Evolutionary conservation across 192 early-diverging fungal species (phyloP), one percentile per base, ranked within the genome.

Genomic region (Umbelopsis ramanniana): DNA sequence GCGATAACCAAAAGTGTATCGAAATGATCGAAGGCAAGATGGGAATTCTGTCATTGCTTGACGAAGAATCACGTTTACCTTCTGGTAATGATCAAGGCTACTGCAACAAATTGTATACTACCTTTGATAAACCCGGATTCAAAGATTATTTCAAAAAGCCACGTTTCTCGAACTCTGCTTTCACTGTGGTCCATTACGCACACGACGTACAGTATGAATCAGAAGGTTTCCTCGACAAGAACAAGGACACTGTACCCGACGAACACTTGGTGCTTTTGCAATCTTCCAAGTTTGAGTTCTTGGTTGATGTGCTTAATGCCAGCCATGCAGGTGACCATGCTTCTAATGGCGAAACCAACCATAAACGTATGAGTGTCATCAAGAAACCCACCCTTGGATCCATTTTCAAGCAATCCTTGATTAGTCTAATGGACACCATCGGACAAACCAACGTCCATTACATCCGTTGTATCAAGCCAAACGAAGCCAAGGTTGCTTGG

Each of bases 401-500:
- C 12, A 96, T 97, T 46, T 99, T 99, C 88, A 97, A 97, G 78
- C 79, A 81, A 43, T 97, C 96, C 17, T 84, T 99, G 67, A 93
- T 96, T 23, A 90, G 88, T 69, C 86, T 99, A 23, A 98, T 99
- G 97, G 94, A 93, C 48, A 99, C 96, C 7, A 94, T 99, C 74
- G 90, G 92, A 68, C 84, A 87, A 21, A 99, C 97, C 57, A 92
- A 98, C 70, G 92, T 92, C 55, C 94, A 96, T 78, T 99, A 99
- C 76, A 99, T 99, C 71, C 94, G 97, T 70, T 99, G 97, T 87
- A 96, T 99, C 82, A 99, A 99, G 83, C 96, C 97, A 22, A 99
- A 99, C 83, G 95, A 95, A 72, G 91, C 89, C 55, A 99, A 99
- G 79, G 84, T 85, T 3, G 90, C 96, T 15, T 99, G 96, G 89